phyloP scores from a whole-genome alignment of 2,329 filamentous ascomycete species.

The Dactylellina parvicollis region DNA sequence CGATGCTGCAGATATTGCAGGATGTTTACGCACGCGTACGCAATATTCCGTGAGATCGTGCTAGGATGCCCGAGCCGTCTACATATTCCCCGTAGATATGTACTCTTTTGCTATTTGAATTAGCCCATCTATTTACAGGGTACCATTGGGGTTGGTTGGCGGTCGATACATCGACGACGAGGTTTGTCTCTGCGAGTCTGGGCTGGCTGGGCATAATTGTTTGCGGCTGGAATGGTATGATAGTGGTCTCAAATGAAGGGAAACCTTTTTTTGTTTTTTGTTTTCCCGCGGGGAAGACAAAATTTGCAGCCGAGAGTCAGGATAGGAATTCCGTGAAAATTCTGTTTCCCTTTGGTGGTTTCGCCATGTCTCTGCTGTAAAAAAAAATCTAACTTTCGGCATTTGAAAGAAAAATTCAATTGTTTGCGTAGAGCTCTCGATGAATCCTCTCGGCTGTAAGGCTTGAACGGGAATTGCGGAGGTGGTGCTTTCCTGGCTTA shows the following conservation, averaged over 20 bases:
- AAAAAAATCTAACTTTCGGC: slow-evolving; percentile 9
- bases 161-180: slow-evolving; percentile 18
- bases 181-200: slow-evolving; percentile 14
- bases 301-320: slow-evolving; percentile 2
- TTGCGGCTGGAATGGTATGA: slow-evolving; percentile 54
- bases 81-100: slow-evolving; percentile 20
- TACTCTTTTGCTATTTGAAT: neutral
- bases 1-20: slow-evolving; percentile 10
- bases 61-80: slow-evolving; percentile 27
- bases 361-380: neutral
- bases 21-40: slow-evolving; percentile 29
- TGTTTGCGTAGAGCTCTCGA: slow-evolving; percentile 37
- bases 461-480: slow-evolving; percentile 40
- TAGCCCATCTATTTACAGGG: slow-evolving; percentile 17
- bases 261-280: no score
- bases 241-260: slow-evolving; percentile 33
- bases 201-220: slow-evolving; percentile 47
- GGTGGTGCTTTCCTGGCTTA: slow-evolving; percentile 30
- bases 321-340: slow-evolving; percentile 11
- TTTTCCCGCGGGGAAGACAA: slow-evolving; percentile 17
- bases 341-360: slow-evolving; percentile 1
- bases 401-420: slow-evolving; percentile 17
- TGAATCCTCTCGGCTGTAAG: slow-evolving; percentile 46
- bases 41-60: slow-evolving; percentile 34
- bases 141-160: neutral